Base-by-base conservation (phyloP, 2,329 filamentous ascomycete species). In the Penicillium glabrum region DNA sequence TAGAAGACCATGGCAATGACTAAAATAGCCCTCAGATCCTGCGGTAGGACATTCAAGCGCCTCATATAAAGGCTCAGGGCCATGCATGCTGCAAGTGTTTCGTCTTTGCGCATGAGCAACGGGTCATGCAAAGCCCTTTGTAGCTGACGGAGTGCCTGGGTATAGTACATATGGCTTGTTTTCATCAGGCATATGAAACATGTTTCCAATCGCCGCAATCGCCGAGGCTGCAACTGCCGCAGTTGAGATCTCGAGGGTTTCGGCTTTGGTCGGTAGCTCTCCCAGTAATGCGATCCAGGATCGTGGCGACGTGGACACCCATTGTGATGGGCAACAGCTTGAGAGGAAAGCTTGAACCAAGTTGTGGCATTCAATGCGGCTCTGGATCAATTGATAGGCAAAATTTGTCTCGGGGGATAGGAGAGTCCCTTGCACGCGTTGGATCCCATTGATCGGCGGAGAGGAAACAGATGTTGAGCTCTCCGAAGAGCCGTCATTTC, bases 41-140 rank as follows among this genome's bases (percentile, higher is more conserved):
- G 62, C 52, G 35, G 60, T 63, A 0, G 74, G 74, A 57, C 74
- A 77, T 60, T 76, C 72, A 31, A 68, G 58, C 10, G 71, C 54
- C 52, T 73, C 71, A 51, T 77, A 77, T 19, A 19, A 43, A 75
- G 64, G 19, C 67, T 63, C 1, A 76, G 56, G 8, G 70, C 63
- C 66, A 75, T 65, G 52, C 73, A 75, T 8, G 72, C 69, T 19
- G 72, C 71, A 8, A 76, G 63, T 1, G 71, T 73, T 41, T 73
- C 72, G 49, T 77, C 69, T 27, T 67, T 66, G 51, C 68, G 68
- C 66, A 72, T 71, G 23, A 70, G 56, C 3, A 58, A 52, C 1
- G 61, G 62, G 58, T 72, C 61, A 61, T 66, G 71, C 2, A 77
- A 61, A 2, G 74, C 73, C 19, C 62, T 66, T 51, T 75, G 73